These are phyloP conservation scores for Mentha longifolia DNA, from an alignment of 257 asterid genomes.

Conservation along the genomic window DNA sequence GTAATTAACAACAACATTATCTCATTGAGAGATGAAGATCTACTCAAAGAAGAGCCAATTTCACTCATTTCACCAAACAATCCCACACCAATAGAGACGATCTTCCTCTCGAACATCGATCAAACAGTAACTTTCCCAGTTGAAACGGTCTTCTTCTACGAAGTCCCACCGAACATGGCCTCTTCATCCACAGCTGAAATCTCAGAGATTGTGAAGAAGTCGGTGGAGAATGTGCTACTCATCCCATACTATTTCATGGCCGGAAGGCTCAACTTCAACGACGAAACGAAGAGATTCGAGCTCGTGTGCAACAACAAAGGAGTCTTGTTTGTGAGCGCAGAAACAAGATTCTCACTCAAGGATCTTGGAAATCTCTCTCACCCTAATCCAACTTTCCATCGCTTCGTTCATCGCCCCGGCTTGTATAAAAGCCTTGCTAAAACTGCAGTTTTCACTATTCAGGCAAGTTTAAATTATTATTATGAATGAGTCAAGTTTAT, in stretches of 20 bases:
- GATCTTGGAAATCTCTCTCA: background rate
- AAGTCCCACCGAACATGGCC: background rate
- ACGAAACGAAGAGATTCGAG: background rate
- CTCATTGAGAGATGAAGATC: background rate
- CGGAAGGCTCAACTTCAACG: conserved; percentile 11
- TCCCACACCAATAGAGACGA: background rate
- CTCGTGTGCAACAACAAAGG: background rate
- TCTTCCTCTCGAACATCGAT: conserved; percentile 9
- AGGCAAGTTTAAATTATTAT: background rate
- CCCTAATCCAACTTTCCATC: background rate
- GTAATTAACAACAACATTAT: background rate
- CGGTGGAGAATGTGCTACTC: background rate
- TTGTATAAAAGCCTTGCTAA: background rate
- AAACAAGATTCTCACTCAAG: background rate
- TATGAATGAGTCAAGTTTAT: too few relatives aligned
- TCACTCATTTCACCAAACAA: background rate
- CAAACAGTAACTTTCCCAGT: conserved; percentile 5
- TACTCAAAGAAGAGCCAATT: background rate
- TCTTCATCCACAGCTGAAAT: background rate
- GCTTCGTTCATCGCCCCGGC: conserved; percentile 11
- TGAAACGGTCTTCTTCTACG: conserved; percentile 4
- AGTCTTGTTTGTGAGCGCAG: background rate
- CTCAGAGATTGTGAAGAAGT: background rate
- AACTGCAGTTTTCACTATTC: background rate
- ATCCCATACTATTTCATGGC: conserved; percentile 4